Base-by-base conservation (phyloP, 768 basidiomycete genomes). In the Nevesoporus exiguus region DNA sequence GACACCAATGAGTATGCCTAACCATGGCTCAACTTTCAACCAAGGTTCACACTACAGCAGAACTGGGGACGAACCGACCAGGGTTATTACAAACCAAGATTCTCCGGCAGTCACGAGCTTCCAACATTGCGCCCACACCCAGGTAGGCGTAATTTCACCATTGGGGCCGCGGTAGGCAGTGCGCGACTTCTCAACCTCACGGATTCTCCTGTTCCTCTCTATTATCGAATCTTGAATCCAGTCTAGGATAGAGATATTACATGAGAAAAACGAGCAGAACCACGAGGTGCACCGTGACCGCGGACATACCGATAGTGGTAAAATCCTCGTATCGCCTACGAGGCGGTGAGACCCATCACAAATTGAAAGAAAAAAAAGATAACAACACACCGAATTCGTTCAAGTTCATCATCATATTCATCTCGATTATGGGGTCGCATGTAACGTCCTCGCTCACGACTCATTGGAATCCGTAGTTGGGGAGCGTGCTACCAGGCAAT, bases 151-250 rank as follows among this genome's bases (percentile, higher is more conserved):
- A 27, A 82, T 65, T 61, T 78, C 73, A 39, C 80, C 80, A 30
- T 74, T 71, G 19, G 82, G 75, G 42, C 78, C 76, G 60, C 78
- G 74, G 59, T 78, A 73, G 11, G 76, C 64, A 22, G 75, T 75
- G 46, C 76, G 77, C 48, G 69, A 57, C 55, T 58, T 62, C 49
- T 61, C 59, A n/a, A 80, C 75, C 59, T 80, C 78, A 54, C 84
- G 80, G 61, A 88, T 76, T 22, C 92, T 85, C 61, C 90, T 77
- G 58, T 87, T 88, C 25, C 93, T 80, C 66, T 98, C 96, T 30
- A 90, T 79, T 40, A 94, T 83, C 3, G 93, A 91, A 73, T 98
- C 96, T 64, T 97, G 90, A 45, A 98, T 90, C 96, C 96, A 98
- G 69, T 98, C 96, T 97, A 61, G 33, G 50, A 33, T 33, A 7